Conservation (phyloP, 2,329 filamentous ascomycete species). For the Pseudogymnoascus sp. region DNA sequence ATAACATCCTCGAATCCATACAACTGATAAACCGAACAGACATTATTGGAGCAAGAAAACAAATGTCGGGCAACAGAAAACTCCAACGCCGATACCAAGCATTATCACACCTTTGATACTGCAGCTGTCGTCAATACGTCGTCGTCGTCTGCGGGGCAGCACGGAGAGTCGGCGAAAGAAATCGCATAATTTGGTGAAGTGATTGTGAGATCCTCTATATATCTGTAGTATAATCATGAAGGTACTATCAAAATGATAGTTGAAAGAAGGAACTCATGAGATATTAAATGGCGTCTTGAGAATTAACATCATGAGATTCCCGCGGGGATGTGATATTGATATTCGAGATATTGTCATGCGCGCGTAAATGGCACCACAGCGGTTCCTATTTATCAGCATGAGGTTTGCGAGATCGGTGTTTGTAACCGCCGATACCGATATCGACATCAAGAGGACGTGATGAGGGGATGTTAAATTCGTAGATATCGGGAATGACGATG, state of each 20-base stretch:
- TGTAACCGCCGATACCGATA: background rate
- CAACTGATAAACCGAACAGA: background rate
- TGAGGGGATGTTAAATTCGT: background rate
- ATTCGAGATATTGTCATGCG: background rate
- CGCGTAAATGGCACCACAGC: background rate
- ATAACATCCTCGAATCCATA: background rate
- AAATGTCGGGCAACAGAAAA: background rate
- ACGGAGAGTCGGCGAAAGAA: background rate
- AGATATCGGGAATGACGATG: background rate
- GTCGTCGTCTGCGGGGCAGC: background rate
- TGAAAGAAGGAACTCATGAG: background rate
- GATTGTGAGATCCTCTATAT: background rate
- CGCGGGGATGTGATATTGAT: background rate
- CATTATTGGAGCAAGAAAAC: background rate
- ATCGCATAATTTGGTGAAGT: background rate
- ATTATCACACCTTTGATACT: background rate
- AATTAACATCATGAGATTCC: background rate
- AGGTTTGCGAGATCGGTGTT: background rate
- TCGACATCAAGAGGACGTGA: background rate
- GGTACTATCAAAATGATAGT: background rate
- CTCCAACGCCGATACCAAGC: background rate
- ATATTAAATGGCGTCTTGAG: background rate
- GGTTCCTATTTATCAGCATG: background rate
- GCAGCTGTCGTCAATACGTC: background rate
- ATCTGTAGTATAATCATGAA: background rate